phyloP scores from a whole-genome alignment of 768 basidiomycete genomes.

The Sarcodon sp. region DNA sequence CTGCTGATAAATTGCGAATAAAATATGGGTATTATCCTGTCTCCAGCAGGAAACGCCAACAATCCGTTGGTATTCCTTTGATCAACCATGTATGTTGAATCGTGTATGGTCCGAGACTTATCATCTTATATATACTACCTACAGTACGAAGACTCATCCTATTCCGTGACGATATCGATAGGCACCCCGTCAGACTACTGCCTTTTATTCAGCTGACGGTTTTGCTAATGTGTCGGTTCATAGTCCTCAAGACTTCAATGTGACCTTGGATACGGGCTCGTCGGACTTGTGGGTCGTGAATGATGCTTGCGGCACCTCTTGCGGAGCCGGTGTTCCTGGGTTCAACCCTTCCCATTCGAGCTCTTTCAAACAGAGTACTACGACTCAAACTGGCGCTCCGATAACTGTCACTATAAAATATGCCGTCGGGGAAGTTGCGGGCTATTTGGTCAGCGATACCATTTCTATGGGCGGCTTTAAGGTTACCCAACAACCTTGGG shows the following conservation, averaged over 20 bases:
- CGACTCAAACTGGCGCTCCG: not conserved
- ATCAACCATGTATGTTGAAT: constrained; percentile 39
- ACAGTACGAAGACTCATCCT: constrained; percentile 36
- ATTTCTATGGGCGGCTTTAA: constrained; percentile 56
- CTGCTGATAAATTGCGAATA: constrained; percentile 27
- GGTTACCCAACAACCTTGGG: constrained; percentile 37
- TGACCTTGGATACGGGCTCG: constrained; percentile 88
- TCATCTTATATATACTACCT: not conserved
- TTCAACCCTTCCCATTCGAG: constrained; percentile 33
- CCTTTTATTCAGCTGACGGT: not conserved
- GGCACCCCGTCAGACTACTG: constrained; percentile 14
- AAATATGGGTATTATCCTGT: constrained; percentile 29
- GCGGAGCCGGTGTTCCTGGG: constrained; percentile 23
- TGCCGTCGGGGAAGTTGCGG: constrained; percentile 57
- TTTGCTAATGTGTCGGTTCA: constrained; percentile 11
- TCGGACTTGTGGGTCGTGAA: constrained; percentile 83
- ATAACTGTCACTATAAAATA: constrained; percentile 33
- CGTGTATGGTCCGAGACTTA: not conserved
- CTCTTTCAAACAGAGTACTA: constrained; percentile 15
- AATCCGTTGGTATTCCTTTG: constrained; percentile 22
- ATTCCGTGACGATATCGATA: constrained; percentile 1
- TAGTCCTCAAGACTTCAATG: constrained; percentile 56
- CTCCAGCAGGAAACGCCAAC: constrained; percentile 19
- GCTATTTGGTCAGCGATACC: constrained; percentile 41
- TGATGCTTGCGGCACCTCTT: constrained; percentile 26